Percentiles rank a stretch among this genome's conserved stretches.
Evolutionary conservation across 1,284 basidiomycete species (phyloP).

Genomic region (Chiua sp.): DNA sequence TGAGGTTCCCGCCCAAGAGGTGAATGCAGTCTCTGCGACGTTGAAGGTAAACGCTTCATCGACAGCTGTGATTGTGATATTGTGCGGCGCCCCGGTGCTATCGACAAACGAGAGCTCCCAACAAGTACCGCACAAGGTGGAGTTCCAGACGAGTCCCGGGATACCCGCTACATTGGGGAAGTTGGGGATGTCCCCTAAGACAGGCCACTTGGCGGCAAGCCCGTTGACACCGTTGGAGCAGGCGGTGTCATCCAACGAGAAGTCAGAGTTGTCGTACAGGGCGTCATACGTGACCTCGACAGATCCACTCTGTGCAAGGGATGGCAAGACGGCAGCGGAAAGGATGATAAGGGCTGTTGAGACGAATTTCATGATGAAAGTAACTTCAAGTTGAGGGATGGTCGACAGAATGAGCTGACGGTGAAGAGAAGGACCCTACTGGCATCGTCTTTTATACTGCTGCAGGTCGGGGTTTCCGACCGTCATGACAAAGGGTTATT

Average conservation of each 20-base stretch:
- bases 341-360: slow-evolving; percentile 21
- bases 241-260: slow-evolving; percentile 44
- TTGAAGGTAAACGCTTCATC: slow-evolving; percentile 48
- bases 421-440: not conserved
- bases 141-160: slow-evolving; percentile 22
- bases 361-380: slow-evolving; percentile 35
- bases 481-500: not conserved
- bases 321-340: slow-evolving; percentile 26
- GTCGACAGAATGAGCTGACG: not conserved
- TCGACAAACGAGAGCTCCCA: slow-evolving; percentile 48
- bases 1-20: slow-evolving; percentile 45
- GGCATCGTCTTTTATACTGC: not conserved
- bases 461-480: no score
- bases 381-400: not conserved
- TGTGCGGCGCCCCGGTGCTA: slow-evolving; percentile 24
- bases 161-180: slow-evolving; percentile 55
- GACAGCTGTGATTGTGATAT: slow-evolving; percentile 46
- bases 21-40: slow-evolving; percentile 46
- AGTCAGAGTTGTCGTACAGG: slow-evolving; percentile 37
- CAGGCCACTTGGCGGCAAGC: slow-evolving; percentile 45
- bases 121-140: slow-evolving; percentile 51
- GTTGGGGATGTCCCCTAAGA: slow-evolving; percentile 46
- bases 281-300: slow-evolving; percentile 40
- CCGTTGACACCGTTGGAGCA: slow-evolving; percentile 60
- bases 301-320: slow-evolving; percentile 8